Evolutionary conservation across 1,139 yeast species (phyloP).

Genomic region (Geotrichum carabidarum): DNA sequence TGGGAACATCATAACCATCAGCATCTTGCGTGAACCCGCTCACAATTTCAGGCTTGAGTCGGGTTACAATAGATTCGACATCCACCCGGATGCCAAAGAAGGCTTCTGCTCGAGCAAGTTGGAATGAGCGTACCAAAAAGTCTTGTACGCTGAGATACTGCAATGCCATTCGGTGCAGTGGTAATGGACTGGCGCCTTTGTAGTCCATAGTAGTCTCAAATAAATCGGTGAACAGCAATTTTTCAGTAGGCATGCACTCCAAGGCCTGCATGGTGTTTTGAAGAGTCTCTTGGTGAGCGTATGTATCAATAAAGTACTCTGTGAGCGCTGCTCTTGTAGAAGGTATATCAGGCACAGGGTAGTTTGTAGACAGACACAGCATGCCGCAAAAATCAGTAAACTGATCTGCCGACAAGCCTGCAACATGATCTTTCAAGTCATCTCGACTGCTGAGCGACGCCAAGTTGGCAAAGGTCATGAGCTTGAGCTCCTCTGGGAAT

Average conservation of each 20-base stretch:
- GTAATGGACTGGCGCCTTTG: slow-evolving; percentile 19
- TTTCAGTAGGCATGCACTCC: slow-evolving; percentile 25
- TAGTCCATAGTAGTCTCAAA: slow-evolving; percentile 6
- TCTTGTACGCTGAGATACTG: slow-evolving; percentile 40
- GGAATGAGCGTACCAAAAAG: slow-evolving; percentile 33
- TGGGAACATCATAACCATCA: slow-evolving; percentile 18
- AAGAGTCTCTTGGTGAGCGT: slow-evolving; percentile 17
- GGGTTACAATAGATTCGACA: slow-evolving; percentile 26
- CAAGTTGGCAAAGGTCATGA: slow-evolving; percentile 34
- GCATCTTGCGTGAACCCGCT: slow-evolving; percentile 14
- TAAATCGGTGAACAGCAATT: slow-evolving; percentile 15
- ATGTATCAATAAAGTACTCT: slow-evolving; percentile 25
- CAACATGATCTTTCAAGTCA: slow-evolving; percentile 31
- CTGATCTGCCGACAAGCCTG: slow-evolving; percentile 25
- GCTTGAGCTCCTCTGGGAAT: slow-evolving; percentile 27
- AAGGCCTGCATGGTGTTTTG: slow-evolving; percentile 12
- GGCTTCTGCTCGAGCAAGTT: slow-evolving; percentile 25
- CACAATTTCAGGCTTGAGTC: slow-evolving; percentile 27
- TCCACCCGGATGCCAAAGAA: slow-evolving; percentile 31
- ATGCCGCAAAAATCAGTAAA: slow-evolving; percentile 23
- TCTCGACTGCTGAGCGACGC: slow-evolving; percentile 29
- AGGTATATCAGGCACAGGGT: slow-evolving; percentile 14
- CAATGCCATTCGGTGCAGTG: slow-evolving; percentile 28
- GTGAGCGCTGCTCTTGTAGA: slow-evolving; percentile 18
- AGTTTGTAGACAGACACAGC: slow-evolving; percentile 21